A percentile compares a stretch with the other conserved stretches of the same genome.
Evolutionary conservation across 1,284 basidiomycete species (phyloP).

Genomic region (Puccinia hordei): DNA sequence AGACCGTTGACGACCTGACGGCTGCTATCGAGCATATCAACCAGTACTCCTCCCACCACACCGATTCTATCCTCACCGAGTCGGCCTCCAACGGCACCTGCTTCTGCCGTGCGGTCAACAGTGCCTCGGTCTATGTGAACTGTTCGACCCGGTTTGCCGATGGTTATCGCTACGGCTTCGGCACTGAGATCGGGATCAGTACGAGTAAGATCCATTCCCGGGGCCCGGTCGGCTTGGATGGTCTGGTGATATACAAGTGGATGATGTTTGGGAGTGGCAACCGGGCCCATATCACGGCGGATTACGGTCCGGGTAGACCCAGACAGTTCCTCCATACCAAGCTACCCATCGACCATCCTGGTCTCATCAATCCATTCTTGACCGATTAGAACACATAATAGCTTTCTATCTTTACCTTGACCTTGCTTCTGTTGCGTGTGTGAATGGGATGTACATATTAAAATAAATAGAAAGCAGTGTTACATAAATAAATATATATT

Average conservation of each 20-base stretch:
- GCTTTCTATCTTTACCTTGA: background rate
- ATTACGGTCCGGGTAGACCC: constrained; percentile 70
- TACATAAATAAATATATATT: too few relatives aligned
- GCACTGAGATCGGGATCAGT: constrained; percentile 96
- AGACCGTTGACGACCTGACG: constrained; percentile 70
- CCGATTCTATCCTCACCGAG: constrained; percentile 90
- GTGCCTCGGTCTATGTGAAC: constrained; percentile 90
- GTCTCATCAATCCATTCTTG: constrained; percentile 18
- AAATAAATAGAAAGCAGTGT: background rate
- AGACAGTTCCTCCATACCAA: constrained; percentile 63
- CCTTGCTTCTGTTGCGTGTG: background rate
- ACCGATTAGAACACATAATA: background rate
- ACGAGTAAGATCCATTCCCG: constrained; percentile 95
- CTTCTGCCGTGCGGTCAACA: constrained; percentile 86
- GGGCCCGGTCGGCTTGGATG: constrained; percentile 93
- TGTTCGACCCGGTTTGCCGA: constrained; percentile 94
- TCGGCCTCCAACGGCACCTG: constrained; percentile 67
- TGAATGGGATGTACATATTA: background rate
- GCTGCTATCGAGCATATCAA: constrained; percentile 88
- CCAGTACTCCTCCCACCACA: constrained; percentile 88
- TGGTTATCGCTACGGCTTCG: constrained; percentile 94
- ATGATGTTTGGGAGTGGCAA: constrained; percentile 73
- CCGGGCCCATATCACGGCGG: constrained; percentile 75
- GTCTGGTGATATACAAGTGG: constrained; percentile 92
- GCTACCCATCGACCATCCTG: constrained; percentile 12